Evolutionary conservation across 1,139 yeast species (phyloP).

Genomic region (Yamadazyma dushanensis): DNA sequence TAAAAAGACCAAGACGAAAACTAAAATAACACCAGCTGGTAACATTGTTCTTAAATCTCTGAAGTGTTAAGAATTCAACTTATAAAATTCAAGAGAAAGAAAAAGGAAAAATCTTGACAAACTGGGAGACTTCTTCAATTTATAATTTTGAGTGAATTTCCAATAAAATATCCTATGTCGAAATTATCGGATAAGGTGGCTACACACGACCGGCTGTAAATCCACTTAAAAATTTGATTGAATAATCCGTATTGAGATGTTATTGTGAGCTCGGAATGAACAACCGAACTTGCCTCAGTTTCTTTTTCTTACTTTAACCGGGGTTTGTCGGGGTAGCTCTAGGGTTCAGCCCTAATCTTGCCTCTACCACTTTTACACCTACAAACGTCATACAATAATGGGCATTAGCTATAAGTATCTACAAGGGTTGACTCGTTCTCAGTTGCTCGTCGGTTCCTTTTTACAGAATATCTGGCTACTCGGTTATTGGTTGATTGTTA

Average conservation of each 20-base stretch:
- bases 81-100: constrained; percentile 5
- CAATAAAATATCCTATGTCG: background rate
- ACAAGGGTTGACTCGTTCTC: no score
- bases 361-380: background rate
- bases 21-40: constrained; percentile 54
- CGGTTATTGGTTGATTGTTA: no score
- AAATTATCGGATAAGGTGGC: background rate
- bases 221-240: background rate
- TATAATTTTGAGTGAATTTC: constrained; percentile 9
- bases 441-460: background rate
- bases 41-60: constrained; percentile 31
- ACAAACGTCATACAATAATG: no score
- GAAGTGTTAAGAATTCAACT: constrained; percentile 6
- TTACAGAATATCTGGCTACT: background rate
- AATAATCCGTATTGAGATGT: constrained; percentile 1
- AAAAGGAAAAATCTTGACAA: constrained; percentile 8
- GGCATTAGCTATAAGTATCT: no score
- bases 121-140: constrained; percentile 10
- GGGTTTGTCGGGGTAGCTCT: constrained; percentile 3
- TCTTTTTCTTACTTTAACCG: background rate
- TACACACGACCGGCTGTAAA: constrained; percentile 2
- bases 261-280: constrained; percentile 1
- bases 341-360: constrained; percentile 5
- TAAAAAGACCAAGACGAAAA: constrained; percentile 47
- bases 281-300: constrained; percentile 1